These are phyloP conservation scores for Malassezia yamatoensis DNA, from an alignment of 1,284 basidiomycete species.

Conservation along the genomic window DNA sequence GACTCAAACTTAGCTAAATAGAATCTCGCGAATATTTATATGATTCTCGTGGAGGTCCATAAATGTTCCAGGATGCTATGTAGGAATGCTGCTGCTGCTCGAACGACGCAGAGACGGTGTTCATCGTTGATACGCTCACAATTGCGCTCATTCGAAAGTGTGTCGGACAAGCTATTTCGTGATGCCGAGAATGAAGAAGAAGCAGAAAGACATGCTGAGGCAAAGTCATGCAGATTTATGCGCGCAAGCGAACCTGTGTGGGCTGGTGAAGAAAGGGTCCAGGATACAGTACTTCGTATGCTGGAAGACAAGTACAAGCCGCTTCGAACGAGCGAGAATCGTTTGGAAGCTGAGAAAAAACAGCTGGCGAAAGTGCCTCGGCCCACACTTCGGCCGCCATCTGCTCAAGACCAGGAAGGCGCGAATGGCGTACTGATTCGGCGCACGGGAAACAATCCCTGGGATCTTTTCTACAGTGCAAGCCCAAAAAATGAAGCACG, in stretches of 20 bases:
- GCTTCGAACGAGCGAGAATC: conserved; percentile 4
- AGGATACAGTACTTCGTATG: conserved; percentile 38
- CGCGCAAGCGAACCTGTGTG: conserved; percentile 24
- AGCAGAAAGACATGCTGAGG: not conserved
- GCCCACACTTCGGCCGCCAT: not conserved
- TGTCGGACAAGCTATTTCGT: conserved; percentile 6
- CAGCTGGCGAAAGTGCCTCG: not conserved
- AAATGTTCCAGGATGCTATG: not conserved
- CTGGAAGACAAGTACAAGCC: conserved; percentile 44
- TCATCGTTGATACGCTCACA: too few relatives aligned
- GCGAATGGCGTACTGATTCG: conserved; percentile 7
- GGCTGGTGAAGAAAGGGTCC: conserved; percentile 35
- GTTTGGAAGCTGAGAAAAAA: conserved; percentile 5
- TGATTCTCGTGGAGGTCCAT: not conserved
- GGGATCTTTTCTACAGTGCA: not conserved
- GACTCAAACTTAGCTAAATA: not conserved
- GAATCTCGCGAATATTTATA: not conserved
- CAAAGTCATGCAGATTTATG: not conserved
- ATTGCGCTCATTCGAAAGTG: not conserved
- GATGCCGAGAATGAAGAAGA: conserved; percentile 8
- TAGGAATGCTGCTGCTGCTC: not conserved
- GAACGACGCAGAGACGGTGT: too few relatives aligned
- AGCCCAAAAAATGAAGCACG: not conserved
- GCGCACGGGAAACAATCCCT: conserved; percentile 17
- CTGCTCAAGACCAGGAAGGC: conserved; percentile 28